Base-by-base conservation (phyloP, 2,329 filamentous ascomycete species). In the Apiospora pterosperma region DNA sequence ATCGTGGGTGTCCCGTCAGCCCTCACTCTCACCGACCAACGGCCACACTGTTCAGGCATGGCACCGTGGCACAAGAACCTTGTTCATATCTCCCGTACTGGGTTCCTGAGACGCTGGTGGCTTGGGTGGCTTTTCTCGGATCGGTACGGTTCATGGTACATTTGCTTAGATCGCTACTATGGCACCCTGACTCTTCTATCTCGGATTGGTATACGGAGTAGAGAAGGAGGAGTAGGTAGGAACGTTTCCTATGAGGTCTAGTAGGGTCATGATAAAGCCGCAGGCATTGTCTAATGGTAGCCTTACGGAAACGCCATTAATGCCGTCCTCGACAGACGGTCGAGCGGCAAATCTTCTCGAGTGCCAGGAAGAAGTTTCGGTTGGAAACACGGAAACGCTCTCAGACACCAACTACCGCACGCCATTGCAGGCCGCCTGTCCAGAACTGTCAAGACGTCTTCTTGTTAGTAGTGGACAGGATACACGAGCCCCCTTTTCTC, bases 61-160 rank as follows among this genome's bases (percentile, higher is more conserved):
- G 69, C 67, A 70, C 72, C 68, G 72, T 74, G 69, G 69, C 70
- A 74, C 71, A 70, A 69, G 67, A 69, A 72, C 69, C 68, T 67
- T 65, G 63, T 70, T 69, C 69, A 71, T 70, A 69, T 70, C 71
- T 69, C 66, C 65, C 66, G 69, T 70, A 71, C 69, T 69, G 64
- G 68, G 64, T 65, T 66, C 65, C 67, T 70, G 69, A 73, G 69
- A 75, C 70, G 70, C 67, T 70, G 71, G 67, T 69, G 69, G 69
- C 71, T 72, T 72, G 66, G 66, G 71, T 74, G 73, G 72, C 70
- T 72, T 67, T 68, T 63, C 67, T 66, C 66, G 65, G 68, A 65
- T 66, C 64, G 67, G 67, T 70, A 70, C 69, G 63, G 66, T 48
- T 48, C 5, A 25, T 66, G 31, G 23, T 59, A 64, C 66, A 65